Evolutionary conservation across 345 rosid genomes (phyloP).

Genomic region (Corchorus capsularis): DNA sequence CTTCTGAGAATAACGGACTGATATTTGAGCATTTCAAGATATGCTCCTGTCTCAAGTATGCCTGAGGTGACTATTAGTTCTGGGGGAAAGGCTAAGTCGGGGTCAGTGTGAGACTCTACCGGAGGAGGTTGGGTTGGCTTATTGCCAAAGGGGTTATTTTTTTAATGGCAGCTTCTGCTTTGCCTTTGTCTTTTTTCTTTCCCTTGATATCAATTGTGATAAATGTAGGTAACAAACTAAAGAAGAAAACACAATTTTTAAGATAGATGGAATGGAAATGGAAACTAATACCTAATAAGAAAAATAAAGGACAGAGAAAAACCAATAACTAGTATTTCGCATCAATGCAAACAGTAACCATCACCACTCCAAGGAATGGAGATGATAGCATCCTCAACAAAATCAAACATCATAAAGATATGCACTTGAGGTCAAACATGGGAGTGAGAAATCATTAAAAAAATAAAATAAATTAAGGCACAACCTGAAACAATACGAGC

Average conservation of each 20-base stretch:
- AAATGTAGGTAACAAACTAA: not conserved
- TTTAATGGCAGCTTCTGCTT: too few species aligned
- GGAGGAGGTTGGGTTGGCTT: too few species aligned
- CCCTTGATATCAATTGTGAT: not conserved
- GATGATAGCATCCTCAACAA: constrained; percentile 56
- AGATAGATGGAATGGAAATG: not conserved
- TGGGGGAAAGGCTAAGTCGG: too few species aligned
- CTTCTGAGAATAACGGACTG: too few species aligned
- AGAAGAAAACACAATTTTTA: not conserved
- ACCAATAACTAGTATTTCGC: constrained; percentile 36
- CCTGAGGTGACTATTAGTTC: too few species aligned
- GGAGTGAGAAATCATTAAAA: constrained; percentile 55
- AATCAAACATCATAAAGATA: constrained; percentile 54
- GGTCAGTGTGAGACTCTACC: too few species aligned
- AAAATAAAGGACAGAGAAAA: constrained; percentile 20
- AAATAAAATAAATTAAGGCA: constrained; percentile 54
- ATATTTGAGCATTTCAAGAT: too few species aligned
- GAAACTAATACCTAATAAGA: constrained; percentile 8
- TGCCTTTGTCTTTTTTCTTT: too few species aligned
- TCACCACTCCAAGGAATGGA: constrained; percentile 48
- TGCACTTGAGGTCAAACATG: constrained; percentile 49
- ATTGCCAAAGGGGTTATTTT: too few species aligned
- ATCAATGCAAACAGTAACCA: constrained; percentile 55
- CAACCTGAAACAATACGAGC: constrained; percentile 53
- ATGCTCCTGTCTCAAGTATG: too few species aligned